Conservation (phyloP, 2,329 filamentous ascomycete species). For the Diaporthe velutina region DNA sequence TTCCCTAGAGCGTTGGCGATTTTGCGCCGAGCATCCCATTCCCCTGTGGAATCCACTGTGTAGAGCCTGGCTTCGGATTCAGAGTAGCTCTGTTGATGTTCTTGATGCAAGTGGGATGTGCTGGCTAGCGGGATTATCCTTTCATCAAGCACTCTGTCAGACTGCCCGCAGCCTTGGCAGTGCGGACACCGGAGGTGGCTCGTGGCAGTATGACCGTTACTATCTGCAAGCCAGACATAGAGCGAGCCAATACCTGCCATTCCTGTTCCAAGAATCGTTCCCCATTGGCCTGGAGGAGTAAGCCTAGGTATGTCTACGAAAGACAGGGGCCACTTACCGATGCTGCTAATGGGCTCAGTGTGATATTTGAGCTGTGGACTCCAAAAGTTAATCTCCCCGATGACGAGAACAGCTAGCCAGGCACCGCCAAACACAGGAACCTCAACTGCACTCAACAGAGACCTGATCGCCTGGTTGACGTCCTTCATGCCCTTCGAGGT, state of each 20-base stretch:
- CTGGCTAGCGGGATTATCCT: not conserved
- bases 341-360: constrained; percentile 72
- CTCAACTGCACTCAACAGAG: constrained; percentile 67
- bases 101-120: not conserved
- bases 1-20: constrained; percentile 9
- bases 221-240: constrained; percentile 62
- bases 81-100: not conserved
- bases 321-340: constrained; percentile 59
- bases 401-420: constrained; percentile 69
- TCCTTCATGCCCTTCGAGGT: constrained; percentile 64
- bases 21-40: not conserved
- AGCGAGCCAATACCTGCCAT: constrained; percentile 71
- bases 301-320: constrained; percentile 29
- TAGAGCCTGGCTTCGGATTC: not conserved
- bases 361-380: constrained; percentile 67
- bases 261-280: constrained; percentile 68
- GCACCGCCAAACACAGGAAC: constrained; percentile 70
- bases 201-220: constrained; percentile 37
- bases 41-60: not conserved
- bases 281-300: constrained; percentile 65
- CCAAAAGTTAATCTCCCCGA: constrained; percentile 76
- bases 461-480: constrained; percentile 67
- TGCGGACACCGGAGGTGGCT: not conserved
- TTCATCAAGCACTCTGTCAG: not conserved
- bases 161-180: not conserved